Conservation (phyloP, 2,329 filamentous ascomycete species). For the Aspergillus caelatus region DNA sequence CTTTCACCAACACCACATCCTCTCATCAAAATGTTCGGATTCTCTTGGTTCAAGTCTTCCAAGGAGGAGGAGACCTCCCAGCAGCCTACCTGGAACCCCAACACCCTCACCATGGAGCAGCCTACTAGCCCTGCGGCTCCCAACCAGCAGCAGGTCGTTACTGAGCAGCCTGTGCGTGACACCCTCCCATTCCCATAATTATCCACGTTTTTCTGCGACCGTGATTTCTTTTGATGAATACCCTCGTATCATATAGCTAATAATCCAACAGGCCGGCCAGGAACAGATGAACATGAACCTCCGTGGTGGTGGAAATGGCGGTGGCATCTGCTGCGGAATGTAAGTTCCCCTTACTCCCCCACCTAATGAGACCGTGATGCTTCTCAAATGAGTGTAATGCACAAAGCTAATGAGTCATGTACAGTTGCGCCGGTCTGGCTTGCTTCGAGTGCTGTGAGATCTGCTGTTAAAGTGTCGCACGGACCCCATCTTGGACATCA, state of each 20-base stretch:
- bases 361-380: background rate
- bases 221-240: background rate
- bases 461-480: conserved; percentile 31
- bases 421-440: conserved; percentile 36
- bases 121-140: conserved; percentile 34
- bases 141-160: conserved; percentile 28
- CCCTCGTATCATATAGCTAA: background rate
- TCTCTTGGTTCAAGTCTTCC: conserved; percentile 37
- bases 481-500: background rate
- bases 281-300: conserved; percentile 35
- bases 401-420: background rate
- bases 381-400: background rate
- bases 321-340: conserved; percentile 39
- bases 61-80: conserved; percentile 26
- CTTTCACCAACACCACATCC: background rate
- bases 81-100: conserved; percentile 32
- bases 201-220: background rate
- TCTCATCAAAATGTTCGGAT: conserved; percentile 30
- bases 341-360: conserved; percentile 20
- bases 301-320: conserved; percentile 33
- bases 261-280: conserved; percentile 19
- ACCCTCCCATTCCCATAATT: background rate
- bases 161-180: conserved; percentile 34
- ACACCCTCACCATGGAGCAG: conserved; percentile 37
- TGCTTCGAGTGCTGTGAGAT: conserved; percentile 39